Evolutionary conservation across 805 yeast species (phyloP).

Genomic region (Jamesozyma lodderae): DNA sequence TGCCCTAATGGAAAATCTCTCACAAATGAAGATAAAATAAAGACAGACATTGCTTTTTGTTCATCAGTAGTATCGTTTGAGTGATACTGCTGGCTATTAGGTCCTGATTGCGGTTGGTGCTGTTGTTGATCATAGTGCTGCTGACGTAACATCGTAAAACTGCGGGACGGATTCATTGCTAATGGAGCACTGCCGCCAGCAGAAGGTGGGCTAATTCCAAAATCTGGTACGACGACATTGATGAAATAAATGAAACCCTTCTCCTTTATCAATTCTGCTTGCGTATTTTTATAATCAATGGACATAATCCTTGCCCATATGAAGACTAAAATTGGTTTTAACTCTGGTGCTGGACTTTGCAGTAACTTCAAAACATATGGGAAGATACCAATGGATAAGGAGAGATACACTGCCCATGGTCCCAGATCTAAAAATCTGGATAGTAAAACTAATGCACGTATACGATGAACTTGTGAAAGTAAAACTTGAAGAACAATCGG

Average conservation of each 20-base stretch:
- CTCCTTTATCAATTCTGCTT: constrained; percentile 85
- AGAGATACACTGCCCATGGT: constrained; percentile 94
- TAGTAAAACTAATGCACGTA: constrained; percentile 75
- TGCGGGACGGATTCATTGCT: constrained; percentile 14
- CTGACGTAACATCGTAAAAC: neutral
- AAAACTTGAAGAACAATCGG: constrained; percentile 91
- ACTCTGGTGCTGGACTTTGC: constrained; percentile 91
- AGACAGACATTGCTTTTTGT: constrained; percentile 93
- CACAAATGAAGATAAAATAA: constrained; percentile 76
- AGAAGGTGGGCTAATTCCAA: constrained; percentile 14
- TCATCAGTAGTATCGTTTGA: constrained; percentile 47
- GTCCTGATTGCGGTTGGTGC: neutral
- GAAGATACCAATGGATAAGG: constrained; percentile 88
- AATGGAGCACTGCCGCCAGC: constrained; percentile 14
- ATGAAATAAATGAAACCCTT: constrained; percentile 84
- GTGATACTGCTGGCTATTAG: constrained; percentile 7
- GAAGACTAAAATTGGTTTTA: constrained; percentile 87
- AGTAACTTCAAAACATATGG: constrained; percentile 85
- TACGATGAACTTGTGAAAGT: constrained; percentile 86
- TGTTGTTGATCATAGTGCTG: neutral
- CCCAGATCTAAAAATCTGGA: constrained; percentile 87
- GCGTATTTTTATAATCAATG: constrained; percentile 82
- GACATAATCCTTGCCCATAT: constrained; percentile 98
- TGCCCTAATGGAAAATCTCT: constrained; percentile 76
- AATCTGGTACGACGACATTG: constrained; percentile 53